phyloP scores from a whole-genome alignment of 2,329 filamentous ascomycete genomes.

The Reticulascus tulasneorum region DNA sequence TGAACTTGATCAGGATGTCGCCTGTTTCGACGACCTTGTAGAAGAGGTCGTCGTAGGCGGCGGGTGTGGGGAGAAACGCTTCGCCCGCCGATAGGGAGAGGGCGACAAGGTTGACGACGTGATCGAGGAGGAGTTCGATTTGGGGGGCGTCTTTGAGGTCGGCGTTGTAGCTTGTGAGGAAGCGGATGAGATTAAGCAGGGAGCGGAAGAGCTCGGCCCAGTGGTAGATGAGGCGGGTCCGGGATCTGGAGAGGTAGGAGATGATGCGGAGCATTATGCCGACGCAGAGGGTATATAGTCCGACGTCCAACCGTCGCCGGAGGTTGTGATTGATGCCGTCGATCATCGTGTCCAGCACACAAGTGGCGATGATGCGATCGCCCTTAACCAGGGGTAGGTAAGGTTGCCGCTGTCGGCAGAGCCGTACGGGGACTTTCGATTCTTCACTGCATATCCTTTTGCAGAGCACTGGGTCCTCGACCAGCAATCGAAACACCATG shows the following conservation, averaged over 20 bases:
- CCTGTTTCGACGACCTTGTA: slow-evolving; percentile 96
- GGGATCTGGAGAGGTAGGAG: slow-evolving; percentile 76
- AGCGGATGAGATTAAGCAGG: slow-evolving; percentile 81
- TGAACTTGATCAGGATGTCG: slow-evolving; percentile 76
- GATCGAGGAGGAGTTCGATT: slow-evolving; percentile 70
- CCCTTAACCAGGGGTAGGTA: slow-evolving; percentile 71
- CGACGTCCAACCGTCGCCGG: slow-evolving; percentile 75
- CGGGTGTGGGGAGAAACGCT: slow-evolving; percentile 80
- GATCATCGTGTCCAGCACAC: slow-evolving; percentile 80
- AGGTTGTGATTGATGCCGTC: slow-evolving; percentile 95
- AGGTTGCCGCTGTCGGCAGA: slow-evolving; percentile 86
- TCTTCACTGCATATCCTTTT: slow-evolving; percentile 83
- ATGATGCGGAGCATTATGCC: slow-evolving; percentile 80
- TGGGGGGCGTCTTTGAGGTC: slow-evolving; percentile 68
- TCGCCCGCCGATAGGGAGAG: slow-evolving; percentile 84
- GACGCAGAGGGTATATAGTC: slow-evolving; percentile 77
- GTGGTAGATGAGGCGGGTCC: slow-evolving; percentile 81
- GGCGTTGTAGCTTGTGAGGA: slow-evolving; percentile 79
- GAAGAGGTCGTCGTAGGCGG: slow-evolving; percentile 92
- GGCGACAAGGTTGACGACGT: slow-evolving; percentile 77
- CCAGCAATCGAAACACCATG: slow-evolving; percentile 77
- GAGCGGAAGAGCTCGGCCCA: slow-evolving; percentile 95
- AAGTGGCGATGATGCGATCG: slow-evolving; percentile 69
- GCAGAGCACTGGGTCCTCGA: slow-evolving; percentile 79
- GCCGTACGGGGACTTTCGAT: slow-evolving; percentile 66